A percentile compares a stretch with the other conserved stretches of the same genome.
Conservation (phyloP, 371 early-diverging fungal genomes). For the Rhizomucor pusillus region DNA sequence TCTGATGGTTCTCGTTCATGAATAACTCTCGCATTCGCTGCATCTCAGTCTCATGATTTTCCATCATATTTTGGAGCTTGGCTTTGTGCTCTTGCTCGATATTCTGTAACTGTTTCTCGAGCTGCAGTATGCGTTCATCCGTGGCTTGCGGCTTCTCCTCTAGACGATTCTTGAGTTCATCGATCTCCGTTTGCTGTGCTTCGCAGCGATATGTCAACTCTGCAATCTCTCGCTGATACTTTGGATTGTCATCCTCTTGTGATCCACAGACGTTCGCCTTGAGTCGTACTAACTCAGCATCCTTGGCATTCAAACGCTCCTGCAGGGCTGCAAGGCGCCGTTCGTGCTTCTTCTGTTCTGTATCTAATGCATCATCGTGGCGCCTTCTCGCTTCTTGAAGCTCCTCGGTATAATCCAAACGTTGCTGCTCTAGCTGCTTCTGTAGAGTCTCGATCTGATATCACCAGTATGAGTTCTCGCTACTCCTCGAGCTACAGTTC, state of each 20-base stretch:
- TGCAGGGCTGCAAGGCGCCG: slow-evolving; percentile 21
- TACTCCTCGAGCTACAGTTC: neutral
- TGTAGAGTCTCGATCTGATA: slow-evolving; percentile 17
- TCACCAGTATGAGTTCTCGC: neutral
- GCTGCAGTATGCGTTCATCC: no score
- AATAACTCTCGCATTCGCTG: slow-evolving; percentile 16
- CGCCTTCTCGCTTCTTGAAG: slow-evolving; percentile 11
- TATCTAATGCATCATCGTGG: slow-evolving; percentile 12
- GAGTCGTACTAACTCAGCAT: no score
- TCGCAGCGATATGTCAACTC: neutral
- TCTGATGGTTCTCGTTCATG: slow-evolving; percentile 22
- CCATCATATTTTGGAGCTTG: neutral
- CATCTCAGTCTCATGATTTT: slow-evolving; percentile 4
- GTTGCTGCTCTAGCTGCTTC: slow-evolving; percentile 11
- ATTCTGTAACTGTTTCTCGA: neutral
- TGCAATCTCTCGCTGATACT: slow-evolving; percentile 3
- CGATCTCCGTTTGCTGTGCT: neutral
- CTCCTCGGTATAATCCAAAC: slow-evolving; percentile 12
- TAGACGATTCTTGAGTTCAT: neutral
- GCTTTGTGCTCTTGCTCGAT: neutral
- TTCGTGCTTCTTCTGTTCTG: slow-evolving; percentile 23
- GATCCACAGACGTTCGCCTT: no score
- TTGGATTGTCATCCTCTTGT: slow-evolving; percentile 10
- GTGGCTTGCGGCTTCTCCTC: no score
- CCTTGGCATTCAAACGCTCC: slow-evolving; percentile 11